phyloP scores from a whole-genome alignment of 371 early-diverging fungal genomes.

The Circinella umbellata region DNA sequence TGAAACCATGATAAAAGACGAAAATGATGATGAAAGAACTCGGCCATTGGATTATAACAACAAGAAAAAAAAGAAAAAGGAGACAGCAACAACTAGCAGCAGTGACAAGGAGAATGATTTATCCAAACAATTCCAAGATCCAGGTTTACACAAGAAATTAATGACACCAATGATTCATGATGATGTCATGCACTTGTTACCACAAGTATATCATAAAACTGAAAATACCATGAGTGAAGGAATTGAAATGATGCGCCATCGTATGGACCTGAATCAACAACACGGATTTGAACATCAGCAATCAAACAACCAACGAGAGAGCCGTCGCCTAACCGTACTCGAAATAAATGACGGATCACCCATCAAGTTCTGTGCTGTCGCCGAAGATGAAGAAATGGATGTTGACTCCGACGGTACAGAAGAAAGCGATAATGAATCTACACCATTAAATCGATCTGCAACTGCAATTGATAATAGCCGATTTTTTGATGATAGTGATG shows the following conservation, averaged over 20 bases:
- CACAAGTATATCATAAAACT: slow-evolving; percentile 42
- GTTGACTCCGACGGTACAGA: background rate
- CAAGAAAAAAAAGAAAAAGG: background rate
- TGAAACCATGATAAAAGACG: background rate
- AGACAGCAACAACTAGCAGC: background rate
- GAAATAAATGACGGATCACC: slow-evolving; percentile 6
- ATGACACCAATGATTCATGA: slow-evolving; percentile 61
- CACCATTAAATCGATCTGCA: background rate
- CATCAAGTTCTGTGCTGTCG: slow-evolving; percentile 1
- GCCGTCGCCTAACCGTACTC: slow-evolving; percentile 3
- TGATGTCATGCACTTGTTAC: slow-evolving; percentile 53
- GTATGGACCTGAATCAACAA: slow-evolving; percentile 14
- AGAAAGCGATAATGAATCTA: background rate
- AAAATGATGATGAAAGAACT: background rate
- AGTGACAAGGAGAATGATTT: slow-evolving; percentile 19
- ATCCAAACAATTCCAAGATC: slow-evolving; percentile 51
- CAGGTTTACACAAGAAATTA: slow-evolving; percentile 43
- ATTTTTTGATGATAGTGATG: slow-evolving; percentile 7
- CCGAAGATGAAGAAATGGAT: slow-evolving; percentile 4
- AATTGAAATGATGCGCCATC: slow-evolving; percentile 14
- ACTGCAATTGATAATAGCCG: background rate
- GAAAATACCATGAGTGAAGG: slow-evolving; percentile 5
- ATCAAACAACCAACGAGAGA: background rate
- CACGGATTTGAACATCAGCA: slow-evolving; percentile 14
- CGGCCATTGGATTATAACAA: background rate